Percentiles rank a stretch among this genome's conserved stretches.
Evolutionary conservation across 2,329 filamentous ascomycete genomes (phyloP).

Genomic region (Epichloe typhina): DNA sequence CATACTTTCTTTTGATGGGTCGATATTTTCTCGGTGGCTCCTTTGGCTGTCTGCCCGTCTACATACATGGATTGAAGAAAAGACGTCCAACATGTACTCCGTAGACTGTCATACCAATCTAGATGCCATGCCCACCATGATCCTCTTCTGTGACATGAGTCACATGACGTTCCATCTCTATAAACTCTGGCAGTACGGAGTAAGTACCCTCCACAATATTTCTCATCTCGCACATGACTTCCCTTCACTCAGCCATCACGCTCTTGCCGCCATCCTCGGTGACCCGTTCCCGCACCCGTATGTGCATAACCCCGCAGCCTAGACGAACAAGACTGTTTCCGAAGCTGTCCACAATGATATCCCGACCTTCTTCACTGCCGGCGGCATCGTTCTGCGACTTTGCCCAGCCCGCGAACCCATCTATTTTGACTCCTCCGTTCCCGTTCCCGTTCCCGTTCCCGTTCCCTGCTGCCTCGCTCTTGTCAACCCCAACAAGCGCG

Average conservation of each 20-base stretch:
- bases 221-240: too few relatives aligned
- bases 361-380: neutral
- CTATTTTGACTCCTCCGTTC: neutral
- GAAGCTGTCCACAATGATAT: neutral
- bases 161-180: too few relatives aligned
- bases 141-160: neutral
- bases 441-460: neutral
- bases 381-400: neutral
- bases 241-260: constrained; percentile 26
- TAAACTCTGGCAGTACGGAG: too few relatives aligned
- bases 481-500: constrained; percentile 20
- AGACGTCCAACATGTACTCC: too few relatives aligned
- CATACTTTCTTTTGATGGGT: too few relatives aligned
- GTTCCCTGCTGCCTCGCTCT: neutral
- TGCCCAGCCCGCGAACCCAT: neutral
- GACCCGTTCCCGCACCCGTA: constrained; percentile 27
- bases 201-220: neutral
- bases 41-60: too few relatives aligned
- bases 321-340: constrained; percentile 10
- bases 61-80: too few relatives aligned
- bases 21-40: too few relatives aligned
- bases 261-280: constrained; percentile 32
- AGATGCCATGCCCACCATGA: neutral
- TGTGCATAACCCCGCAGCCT: constrained; percentile 25
- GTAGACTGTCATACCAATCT: too few relatives aligned